Conservation (phyloP, 2,329 filamentous ascomycete species). For the Bipolaris cookei region DNA sequence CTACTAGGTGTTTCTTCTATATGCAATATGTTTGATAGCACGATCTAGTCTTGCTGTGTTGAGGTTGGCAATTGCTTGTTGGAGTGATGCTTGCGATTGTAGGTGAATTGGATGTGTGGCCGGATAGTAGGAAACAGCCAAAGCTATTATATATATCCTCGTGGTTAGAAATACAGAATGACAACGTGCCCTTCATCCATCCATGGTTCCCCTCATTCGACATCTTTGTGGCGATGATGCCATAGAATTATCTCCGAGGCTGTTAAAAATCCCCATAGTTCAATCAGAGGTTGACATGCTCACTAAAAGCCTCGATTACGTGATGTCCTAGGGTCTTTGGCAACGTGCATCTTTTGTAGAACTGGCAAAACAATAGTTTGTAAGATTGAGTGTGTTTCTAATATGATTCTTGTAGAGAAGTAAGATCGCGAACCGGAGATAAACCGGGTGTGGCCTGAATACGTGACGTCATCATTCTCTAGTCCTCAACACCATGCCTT, state of each 20-base stretch:
- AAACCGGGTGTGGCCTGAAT: background rate
- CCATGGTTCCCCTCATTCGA: slow-evolving; percentile 24
- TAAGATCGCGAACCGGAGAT: slow-evolving; percentile 2
- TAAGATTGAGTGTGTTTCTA: slow-evolving; percentile 6
- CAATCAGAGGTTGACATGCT: slow-evolving; percentile 27
- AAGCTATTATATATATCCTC: slow-evolving; percentile 30
- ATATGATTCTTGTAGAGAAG: background rate
- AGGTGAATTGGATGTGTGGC: slow-evolving; percentile 20
- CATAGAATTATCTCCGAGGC: slow-evolving; percentile 40
- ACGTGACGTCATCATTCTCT: background rate
- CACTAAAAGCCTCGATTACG: slow-evolving; percentile 40
- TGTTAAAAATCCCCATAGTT: slow-evolving; percentile 35
- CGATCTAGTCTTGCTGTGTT: background rate
- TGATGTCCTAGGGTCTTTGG: slow-evolving; percentile 16
- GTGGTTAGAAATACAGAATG: slow-evolving; percentile 41
- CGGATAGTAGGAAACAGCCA: slow-evolving; percentile 5
- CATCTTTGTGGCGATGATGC: slow-evolving; percentile 40
- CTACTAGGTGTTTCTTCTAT: background rate
- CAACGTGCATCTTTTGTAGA: background rate
- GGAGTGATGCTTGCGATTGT: slow-evolving; percentile 12
- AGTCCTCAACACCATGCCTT: background rate
- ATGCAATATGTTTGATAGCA: background rate
- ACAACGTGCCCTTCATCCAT: slow-evolving; percentile 16
- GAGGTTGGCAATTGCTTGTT: background rate
- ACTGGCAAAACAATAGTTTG: slow-evolving; percentile 7